Percentiles rank a stretch among this genome's conserved stretches.
Evolutionary conservation across 805 yeast species (phyloP).

Genomic region (Pichia paraexigua): DNA sequence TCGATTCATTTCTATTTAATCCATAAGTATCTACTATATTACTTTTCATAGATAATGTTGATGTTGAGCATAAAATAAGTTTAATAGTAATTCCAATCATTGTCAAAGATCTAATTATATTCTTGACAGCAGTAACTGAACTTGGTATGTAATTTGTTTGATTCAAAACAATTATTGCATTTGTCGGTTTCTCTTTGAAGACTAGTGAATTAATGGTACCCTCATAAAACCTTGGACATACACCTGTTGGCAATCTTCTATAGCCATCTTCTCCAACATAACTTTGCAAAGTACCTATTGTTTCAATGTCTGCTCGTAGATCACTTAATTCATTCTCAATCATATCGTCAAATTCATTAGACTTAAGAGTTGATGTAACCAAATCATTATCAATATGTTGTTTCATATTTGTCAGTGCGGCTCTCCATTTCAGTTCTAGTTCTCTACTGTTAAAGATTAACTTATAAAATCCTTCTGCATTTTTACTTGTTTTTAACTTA

Average conservation of each 20-base stretch:
- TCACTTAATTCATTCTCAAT: background rate
- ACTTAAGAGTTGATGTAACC: constrained; percentile 21
- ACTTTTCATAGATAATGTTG: constrained; percentile 9
- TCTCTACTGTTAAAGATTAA: background rate
- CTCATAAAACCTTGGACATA: constrained; percentile 24
- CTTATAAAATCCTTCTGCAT: background rate
- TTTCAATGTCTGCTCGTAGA: background rate
- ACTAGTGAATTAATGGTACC: constrained; percentile 20
- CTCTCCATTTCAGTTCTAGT: constrained; percentile 26
- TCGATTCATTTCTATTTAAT: constrained; percentile 7
- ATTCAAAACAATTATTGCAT: constrained; percentile 24
- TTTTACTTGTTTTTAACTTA: constrained; percentile 5
- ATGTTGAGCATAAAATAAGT: constrained; percentile 18
- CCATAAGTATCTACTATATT: constrained; percentile 12
- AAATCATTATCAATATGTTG: constrained; percentile 18
- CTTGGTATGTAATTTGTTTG: constrained; percentile 16
- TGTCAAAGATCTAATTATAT: constrained; percentile 23
- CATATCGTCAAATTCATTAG: constrained; percentile 18
- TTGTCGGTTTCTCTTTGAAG: constrained; percentile 21
- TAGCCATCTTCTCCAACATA: constrained; percentile 4
- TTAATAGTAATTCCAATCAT: constrained; percentile 24
- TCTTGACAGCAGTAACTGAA: constrained; percentile 21
- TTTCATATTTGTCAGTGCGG: constrained; percentile 20
- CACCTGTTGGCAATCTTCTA: constrained; percentile 18
- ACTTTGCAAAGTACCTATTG: background rate